phyloP scores from a whole-genome alignment of 495 filamentous ascomycete species.

The Arthonia radiata region DNA sequence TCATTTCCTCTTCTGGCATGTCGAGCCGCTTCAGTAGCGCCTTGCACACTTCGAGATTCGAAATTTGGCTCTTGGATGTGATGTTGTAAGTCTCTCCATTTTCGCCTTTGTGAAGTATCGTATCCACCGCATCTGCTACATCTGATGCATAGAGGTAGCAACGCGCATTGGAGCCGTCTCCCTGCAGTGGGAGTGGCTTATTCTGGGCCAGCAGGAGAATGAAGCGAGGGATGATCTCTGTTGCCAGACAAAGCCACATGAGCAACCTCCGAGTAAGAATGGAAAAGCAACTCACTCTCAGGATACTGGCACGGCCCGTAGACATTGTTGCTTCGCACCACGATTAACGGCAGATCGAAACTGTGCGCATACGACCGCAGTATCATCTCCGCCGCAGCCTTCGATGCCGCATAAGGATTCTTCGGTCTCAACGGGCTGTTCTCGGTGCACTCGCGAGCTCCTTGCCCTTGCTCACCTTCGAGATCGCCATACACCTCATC shows the following conservation, averaged over 20 bases:
- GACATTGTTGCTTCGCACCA: slow-evolving; percentile 54
- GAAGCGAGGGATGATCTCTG: slow-evolving; percentile 60
- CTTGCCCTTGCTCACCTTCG: slow-evolving; percentile 28
- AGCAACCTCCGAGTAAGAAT: slow-evolving; percentile 5
- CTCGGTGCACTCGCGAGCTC: slow-evolving; percentile 38
- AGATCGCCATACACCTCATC: slow-evolving; percentile 64
- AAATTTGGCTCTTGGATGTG: slow-evolving; percentile 39
- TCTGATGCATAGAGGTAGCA: slow-evolving; percentile 48
- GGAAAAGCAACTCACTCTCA: slow-evolving; percentile 30
- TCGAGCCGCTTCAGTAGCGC: slow-evolving; percentile 22
- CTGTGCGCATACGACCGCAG: slow-evolving; percentile 50
- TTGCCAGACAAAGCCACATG: slow-evolving; percentile 1
- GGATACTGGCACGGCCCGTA: slow-evolving; percentile 60
- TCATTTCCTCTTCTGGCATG: slow-evolving; percentile 8
- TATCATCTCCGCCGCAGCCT: slow-evolving; percentile 60
- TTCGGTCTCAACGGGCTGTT: slow-evolving; percentile 36
- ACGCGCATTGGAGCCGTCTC: slow-evolving; percentile 38
- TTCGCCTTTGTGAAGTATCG: slow-evolving; percentile 42
- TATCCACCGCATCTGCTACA: slow-evolving; percentile 55
- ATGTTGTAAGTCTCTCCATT: slow-evolving; percentile 53
- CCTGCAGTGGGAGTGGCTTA: slow-evolving; percentile 38
- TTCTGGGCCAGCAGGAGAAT: slow-evolving; percentile 31
- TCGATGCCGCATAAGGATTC: slow-evolving; percentile 56
- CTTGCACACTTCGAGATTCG: slow-evolving; percentile 31
- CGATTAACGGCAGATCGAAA: slow-evolving; percentile 44